Base-by-base conservation (phyloP, 495 filamentous ascomycete genomes). In the Alectoria sarmentosa region DNA sequence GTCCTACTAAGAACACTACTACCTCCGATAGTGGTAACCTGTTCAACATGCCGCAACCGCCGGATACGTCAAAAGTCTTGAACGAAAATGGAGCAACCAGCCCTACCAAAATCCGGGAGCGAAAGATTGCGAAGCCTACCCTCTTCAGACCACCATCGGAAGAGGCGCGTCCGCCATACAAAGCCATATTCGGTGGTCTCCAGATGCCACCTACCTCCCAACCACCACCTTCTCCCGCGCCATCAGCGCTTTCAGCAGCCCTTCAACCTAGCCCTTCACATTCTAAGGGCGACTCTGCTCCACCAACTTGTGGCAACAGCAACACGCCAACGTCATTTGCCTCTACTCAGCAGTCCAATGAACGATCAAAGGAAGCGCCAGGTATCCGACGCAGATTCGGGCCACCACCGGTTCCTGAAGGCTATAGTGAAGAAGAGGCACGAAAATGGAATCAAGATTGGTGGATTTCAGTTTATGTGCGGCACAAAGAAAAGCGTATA, bases 381-480 rank as follows among this genome's bases (percentile, higher is more conserved):
- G 48, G 17, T 21, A n/a, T 32, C 8, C 55, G 52, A n/a, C 58
- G 61, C 11, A 58, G 68, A 4, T 62, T 66, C n/a, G 57, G 46
- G 32, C 64, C 69, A 39, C 58, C 65, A 28, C 1, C 54, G 32
- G 26, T 64, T 46, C 71, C 73, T 30, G 37, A 56, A 48, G 23
- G 64, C 32, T 68, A 70, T 32, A 69, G 21, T 28, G 59, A 60
- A 14, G 56, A 60, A 17, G 64, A 69, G 49, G 65, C 52, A 26
- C 56, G 61, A 42, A 61, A 69, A 26, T 66, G 68, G 39, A 64
- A 64, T 26, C 64, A 63, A 15, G 67, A 62, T 19, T 72, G 60
- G 63, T 71, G 69, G 34, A 56, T 73, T 37, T 67, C 60, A 36
- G 58, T n/a, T 6, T 64, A 61, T 23, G 70, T 67, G 19, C 61